A percentile compares a stretch with the other conserved stretches of the same genome.
These are phyloP conservation scores for Aspergillus oerlinghausenensis DNA, from an alignment of 2,329 filamentous ascomycete genomes.

Conservation along the genomic window DNA sequence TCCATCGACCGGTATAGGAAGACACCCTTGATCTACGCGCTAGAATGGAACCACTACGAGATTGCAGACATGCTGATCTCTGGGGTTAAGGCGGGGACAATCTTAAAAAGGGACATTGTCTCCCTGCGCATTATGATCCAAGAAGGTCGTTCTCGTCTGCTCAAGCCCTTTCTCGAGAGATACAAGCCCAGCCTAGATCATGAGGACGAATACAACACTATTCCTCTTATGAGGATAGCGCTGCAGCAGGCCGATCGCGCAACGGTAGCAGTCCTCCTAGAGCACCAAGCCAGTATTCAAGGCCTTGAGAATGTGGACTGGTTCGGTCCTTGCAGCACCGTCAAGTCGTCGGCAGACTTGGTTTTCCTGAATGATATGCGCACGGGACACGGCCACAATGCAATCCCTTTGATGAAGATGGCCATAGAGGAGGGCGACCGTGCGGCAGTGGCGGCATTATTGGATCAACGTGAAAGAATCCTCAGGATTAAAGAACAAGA, in stretches of 20 bases:
- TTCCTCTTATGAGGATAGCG: constrained; percentile 11
- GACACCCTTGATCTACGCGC: constrained; percentile 12
- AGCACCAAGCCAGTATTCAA: constrained; percentile 10
- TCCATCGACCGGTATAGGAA: constrained; percentile 12
- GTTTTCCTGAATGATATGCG: neutral
- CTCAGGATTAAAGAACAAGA: constrained; percentile 1
- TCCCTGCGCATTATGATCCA: constrained; percentile 11
- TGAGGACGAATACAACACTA: constrained; percentile 9
- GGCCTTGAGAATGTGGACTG: constrained; percentile 9
- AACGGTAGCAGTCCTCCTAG: constrained; percentile 11
- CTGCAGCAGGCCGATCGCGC: constrained; percentile 15
- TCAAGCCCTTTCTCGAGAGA: constrained; percentile 12
- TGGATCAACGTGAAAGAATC: constrained; percentile 3
- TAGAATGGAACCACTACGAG: constrained; percentile 13
- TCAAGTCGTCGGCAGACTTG: neutral
- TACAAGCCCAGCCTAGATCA: constrained; percentile 6
- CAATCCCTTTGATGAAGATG: constrained; percentile 11
- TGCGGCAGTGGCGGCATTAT: constrained; percentile 1
- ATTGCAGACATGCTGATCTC: constrained; percentile 11
- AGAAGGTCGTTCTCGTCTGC: constrained; percentile 8
- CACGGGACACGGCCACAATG: neutral
- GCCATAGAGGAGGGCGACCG: constrained; percentile 8
- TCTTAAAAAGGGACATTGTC: constrained; percentile 5
- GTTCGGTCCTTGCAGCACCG: constrained; percentile 13
- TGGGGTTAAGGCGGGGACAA: neutral